A percentile compares a stretch with the other conserved stretches of the same genome.
Evolutionary conservation across 495 filamentous ascomycete genomes (phyloP).

Genomic region (Pseudevernia furfuracea): DNA sequence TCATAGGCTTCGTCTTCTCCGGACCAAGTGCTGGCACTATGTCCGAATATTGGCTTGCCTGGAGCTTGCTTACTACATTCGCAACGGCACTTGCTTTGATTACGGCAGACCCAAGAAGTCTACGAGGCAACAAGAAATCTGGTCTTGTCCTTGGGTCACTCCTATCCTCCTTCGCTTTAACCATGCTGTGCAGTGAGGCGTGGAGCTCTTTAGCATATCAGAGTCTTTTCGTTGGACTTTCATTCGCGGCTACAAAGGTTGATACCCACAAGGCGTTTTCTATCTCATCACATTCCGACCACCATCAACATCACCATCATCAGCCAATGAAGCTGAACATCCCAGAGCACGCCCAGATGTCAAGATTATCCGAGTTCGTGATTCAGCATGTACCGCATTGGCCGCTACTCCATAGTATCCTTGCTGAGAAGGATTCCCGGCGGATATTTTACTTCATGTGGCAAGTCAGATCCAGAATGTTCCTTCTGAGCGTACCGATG

Average conservation of each 20-base stretch:
- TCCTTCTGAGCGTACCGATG: neutral
- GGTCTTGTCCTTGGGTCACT: conserved; percentile 23
- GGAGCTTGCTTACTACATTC: conserved; percentile 15
- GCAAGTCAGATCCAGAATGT: conserved; percentile 41
- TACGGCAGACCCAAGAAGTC: conserved; percentile 13
- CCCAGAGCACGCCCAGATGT: conserved; percentile 34
- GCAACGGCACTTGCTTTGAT: conserved; percentile 19
- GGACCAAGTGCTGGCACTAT: conserved; percentile 3
- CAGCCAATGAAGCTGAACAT: conserved; percentile 6
- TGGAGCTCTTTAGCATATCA: conserved; percentile 23
- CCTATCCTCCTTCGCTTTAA: conserved; percentile 10
- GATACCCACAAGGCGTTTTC: conserved; percentile 25
- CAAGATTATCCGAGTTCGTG: conserved; percentile 57
- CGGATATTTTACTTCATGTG: conserved; percentile 96
- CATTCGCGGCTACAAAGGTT: conserved; percentile 25
- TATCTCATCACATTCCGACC: conserved; percentile 29
- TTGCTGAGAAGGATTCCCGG: conserved; percentile 87
- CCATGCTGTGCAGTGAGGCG: conserved; percentile 6
- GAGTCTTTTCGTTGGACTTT: conserved; percentile 22
- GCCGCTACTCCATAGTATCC: conserved; percentile 73
- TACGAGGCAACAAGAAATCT: conserved; percentile 20
- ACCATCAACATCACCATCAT: conserved; percentile 36
- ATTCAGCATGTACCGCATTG: conserved; percentile 57
- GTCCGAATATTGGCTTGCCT: conserved; percentile 8
- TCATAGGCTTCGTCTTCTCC: conserved; percentile 15